Base-by-base conservation (phyloP, 1,284 basidiomycete genomes). In the Chalciporus sp. region DNA sequence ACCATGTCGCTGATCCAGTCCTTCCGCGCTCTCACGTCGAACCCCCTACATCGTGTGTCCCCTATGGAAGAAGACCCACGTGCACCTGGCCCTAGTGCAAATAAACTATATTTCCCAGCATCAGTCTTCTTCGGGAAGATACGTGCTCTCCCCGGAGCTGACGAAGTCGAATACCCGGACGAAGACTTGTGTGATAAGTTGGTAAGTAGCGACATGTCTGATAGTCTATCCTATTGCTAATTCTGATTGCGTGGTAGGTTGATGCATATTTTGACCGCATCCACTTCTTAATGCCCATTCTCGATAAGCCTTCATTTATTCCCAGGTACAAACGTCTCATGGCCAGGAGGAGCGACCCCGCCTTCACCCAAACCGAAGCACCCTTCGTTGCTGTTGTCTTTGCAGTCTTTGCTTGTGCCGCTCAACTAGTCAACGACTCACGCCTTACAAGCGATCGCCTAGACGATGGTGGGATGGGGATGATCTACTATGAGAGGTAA, bases 1-100 rank as follows among this genome's bases (percentile, higher is more conserved):
- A 93, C 92, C 10, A 89, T 95, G 84, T 91, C 92, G 9, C 81
- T 95, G 60, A 92, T 95, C 51, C 91, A 94, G 67, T 92, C 90
- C 5, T 94, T 95, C 75, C 85, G 84, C 53, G 83, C 86, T 42
- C 70, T 88, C 57, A 90, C 88, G 17, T 80, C 87, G 12, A 83
- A 85, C 23, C 87, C 89, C 6, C 72, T 88, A n/a, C 82, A 86
- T 66, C 86, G 87, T 51, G 80, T 88, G 49, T 91, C 89, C 11
- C 89, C 88, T 39, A 86, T 86, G 84, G 88, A 90, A 60, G 89
- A 90, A 61, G 89, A 92, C 65, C 85, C 88, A 42, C 80, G 80
- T 47, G 84, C 84, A 20, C 86, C 88, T 28, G 84, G 85, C 11
- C 85, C 87, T 23, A 90, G 81, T 62, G 84, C 83, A 44, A 89